A percentile compares a stretch with the other conserved stretches of the same genome.
These are phyloP conservation scores for Protomyces pachydermus DNA, from an alignment of 1,139 yeast genomes.

Conservation along the genomic window DNA sequence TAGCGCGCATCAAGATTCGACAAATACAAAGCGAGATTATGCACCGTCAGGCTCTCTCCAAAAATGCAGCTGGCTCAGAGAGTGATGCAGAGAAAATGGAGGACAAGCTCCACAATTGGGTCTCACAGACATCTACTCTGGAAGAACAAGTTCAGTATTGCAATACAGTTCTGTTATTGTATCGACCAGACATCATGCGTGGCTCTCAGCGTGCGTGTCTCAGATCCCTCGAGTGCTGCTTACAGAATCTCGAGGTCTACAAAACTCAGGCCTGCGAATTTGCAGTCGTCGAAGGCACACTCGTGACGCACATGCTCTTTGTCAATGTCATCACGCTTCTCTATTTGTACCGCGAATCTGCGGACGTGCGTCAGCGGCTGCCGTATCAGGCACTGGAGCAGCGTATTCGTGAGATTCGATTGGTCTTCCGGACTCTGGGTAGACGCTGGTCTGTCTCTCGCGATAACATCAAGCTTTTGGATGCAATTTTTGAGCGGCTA, in stretches of 20 bases:
- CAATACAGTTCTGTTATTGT: slow-evolving; percentile 5
- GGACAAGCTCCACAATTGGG: neutral
- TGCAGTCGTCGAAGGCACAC: slow-evolving; percentile 16
- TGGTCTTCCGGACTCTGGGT: neutral
- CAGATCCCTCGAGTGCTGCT: neutral
- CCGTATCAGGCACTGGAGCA: neutral
- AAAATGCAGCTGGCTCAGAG: neutral
- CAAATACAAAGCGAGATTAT: slow-evolving; percentile 11
- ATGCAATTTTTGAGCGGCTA: neutral
- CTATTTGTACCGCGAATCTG: slow-evolving; percentile 5
- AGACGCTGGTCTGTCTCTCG: slow-evolving; percentile 10
- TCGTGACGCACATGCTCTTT: slow-evolving; percentile 10
- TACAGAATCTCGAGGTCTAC: slow-evolving; percentile 3
- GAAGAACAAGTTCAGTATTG: slow-evolving; percentile 19
- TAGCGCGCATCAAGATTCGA: slow-evolving; percentile 15
- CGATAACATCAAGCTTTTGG: slow-evolving; percentile 4
- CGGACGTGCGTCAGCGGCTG: neutral
- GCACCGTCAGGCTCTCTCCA: neutral
- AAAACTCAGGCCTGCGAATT: slow-evolving; percentile 4
- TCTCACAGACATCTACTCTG: neutral
- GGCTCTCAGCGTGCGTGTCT: neutral
- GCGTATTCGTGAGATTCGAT: neutral
- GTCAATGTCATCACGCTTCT: slow-evolving; percentile 11
- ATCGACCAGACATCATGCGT: slow-evolving; percentile 1
- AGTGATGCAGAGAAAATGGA: neutral